These are phyloP conservation scores for Scleroderma citrinum DNA, from an alignment of 768 basidiomycete species.

Conservation along the genomic window DNA sequence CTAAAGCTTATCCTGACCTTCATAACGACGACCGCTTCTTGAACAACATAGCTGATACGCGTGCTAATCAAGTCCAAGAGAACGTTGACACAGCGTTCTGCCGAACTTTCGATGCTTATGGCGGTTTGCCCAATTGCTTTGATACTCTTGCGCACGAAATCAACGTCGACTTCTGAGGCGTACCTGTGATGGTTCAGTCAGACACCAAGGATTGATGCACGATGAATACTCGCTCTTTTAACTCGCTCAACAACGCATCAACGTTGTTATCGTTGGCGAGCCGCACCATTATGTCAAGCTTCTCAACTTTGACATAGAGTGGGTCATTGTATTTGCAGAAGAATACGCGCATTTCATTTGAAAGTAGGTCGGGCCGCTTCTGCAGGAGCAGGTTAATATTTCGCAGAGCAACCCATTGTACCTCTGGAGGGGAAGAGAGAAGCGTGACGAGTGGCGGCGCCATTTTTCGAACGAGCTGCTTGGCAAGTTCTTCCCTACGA, in stretches of 20 bases:
- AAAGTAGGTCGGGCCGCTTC: conserved; percentile 83
- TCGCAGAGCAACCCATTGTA: conserved; percentile 96
- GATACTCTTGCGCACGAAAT: conserved; percentile 93
- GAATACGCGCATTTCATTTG: conserved; percentile 97
- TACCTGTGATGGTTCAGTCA: conserved; percentile 48
- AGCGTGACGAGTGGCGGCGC: conserved; percentile 94
- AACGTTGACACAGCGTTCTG: conserved; percentile 93
- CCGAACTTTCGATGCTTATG: conserved; percentile 88
- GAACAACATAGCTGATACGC: conserved; percentile 94
- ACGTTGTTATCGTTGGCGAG: conserved; percentile 89
- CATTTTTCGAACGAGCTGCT: conserved; percentile 91
- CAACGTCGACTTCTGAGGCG: conserved; percentile 95
- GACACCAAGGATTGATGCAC: not conserved
- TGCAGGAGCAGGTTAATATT: conserved; percentile 97
- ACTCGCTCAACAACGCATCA: conserved; percentile 88
- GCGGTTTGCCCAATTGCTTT: conserved; percentile 96
- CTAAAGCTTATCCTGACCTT: conserved; percentile 51
- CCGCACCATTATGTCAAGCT: conserved; percentile 97
- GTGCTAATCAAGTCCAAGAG: conserved; percentile 90
- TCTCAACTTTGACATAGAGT: conserved; percentile 97
- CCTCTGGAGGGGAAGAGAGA: conserved; percentile 92
- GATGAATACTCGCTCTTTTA: conserved; percentile 81
- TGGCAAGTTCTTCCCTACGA: conserved; percentile 73
- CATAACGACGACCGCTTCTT: conserved; percentile 98
- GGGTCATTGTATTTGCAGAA: conserved; percentile 99